These are phyloP conservation scores for Candida vartiovaarae DNA, from an alignment of 805 yeast genomes.

Conservation along the genomic window DNA sequence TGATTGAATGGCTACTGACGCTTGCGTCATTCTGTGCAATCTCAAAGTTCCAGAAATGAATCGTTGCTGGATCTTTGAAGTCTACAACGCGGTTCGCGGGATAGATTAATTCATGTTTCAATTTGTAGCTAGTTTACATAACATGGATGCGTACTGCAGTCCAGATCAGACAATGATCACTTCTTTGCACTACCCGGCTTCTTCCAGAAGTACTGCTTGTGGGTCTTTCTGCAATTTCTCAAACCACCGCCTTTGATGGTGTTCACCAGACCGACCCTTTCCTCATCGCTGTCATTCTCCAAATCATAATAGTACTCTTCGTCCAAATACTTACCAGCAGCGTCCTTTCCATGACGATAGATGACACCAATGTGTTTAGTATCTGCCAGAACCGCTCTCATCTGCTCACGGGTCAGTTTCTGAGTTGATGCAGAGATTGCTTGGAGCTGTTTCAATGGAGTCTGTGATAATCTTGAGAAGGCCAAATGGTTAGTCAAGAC, in stretches of 20 bases:
- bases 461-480: constrained; percentile 79
- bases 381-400: constrained; percentile 37
- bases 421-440: constrained; percentile 53
- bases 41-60: too few relatives aligned
- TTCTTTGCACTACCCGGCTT: constrained; percentile 26
- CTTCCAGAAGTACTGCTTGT: constrained; percentile 63
- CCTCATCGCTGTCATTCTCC: constrained; percentile 69
- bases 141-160: too few relatives aligned
- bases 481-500: constrained; percentile 80
- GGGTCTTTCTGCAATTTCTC: constrained; percentile 87
- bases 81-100: too few relatives aligned
- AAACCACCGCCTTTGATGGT: constrained; percentile 77
- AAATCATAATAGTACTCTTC: constrained; percentile 90
- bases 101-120: too few relatives aligned
- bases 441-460: constrained; percentile 70
- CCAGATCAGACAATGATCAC: background rate
- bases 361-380: constrained; percentile 77
- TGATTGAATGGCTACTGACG: too few relatives aligned
- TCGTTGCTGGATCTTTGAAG: too few relatives aligned
- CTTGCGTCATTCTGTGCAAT: too few relatives aligned
- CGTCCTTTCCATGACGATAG: constrained; percentile 86
- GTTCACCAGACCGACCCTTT: constrained; percentile 63
- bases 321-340: constrained; percentile 90
- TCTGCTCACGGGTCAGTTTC: constrained; percentile 35
- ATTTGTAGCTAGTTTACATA: too few relatives aligned